Evolutionary conservation across 1,284 basidiomycete species (phyloP), one percentile per base, ranked within the genome.

Genomic region (Ceratobasidium sp.): DNA sequence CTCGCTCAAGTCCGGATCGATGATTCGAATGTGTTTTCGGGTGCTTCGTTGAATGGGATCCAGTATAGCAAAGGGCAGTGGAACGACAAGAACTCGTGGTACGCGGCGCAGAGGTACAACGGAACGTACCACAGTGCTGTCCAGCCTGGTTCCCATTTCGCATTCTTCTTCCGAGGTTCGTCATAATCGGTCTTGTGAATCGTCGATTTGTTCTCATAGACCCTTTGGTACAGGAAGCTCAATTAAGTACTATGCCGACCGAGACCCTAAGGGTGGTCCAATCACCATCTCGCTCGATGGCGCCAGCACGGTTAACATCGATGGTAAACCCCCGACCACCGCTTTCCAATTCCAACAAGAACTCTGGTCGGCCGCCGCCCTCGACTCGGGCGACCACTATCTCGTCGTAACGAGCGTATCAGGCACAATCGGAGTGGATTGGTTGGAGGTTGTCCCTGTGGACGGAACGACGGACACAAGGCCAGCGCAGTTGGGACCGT

Each of bases 261-360:
- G 40, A 12, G 13, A 39, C 44, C 61, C 61, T 6, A 40, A 40
- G n/a, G 12, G 15, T 20, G 39, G 61, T n/a, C 18, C 40, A 5
- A 20, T 64, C 33, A 40, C 40, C 15, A 42, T 64, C 40, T 42
- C 61, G 61, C 33, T 64, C 61, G 61, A 64, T 20, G 61, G 61
- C 10, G 39, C 12, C 4, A 9, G n/a, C 5, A 40, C n/a, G 10
- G n/a, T 20, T 3, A 64, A 64, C 9, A 40, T 44, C 39, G 40
- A 42, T 15, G 39, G 61, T 9, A 64, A 39, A n/a, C 39, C 39
- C 3, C 18, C 61, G 10, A 40, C 20, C 33, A 64, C 61, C 5
- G 44, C 39, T 1, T 42, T 40, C 18, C 40, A n/a, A 13, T 64
- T 42, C n/a, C 61, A 64, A 40, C 61, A 44, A 23, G 4, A n/a